Evolutionary conservation across 331 rosid genomes (phyloP), one percentile per base, ranked within the genome.

Genomic region (Quercus phellos): DNA sequence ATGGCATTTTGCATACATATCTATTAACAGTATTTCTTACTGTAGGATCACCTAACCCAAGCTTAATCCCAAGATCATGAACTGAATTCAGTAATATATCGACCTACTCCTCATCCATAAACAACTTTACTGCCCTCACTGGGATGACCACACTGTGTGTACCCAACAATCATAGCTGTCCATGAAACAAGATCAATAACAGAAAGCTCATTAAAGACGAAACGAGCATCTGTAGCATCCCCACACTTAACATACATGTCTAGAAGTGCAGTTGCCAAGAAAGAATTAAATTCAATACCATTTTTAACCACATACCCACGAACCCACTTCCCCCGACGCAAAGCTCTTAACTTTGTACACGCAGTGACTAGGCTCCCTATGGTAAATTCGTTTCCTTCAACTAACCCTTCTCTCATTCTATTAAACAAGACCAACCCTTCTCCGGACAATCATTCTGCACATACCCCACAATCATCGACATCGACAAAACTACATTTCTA

Each of bases 151-250:
- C 81, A 68, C 70, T 90, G 94, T 55, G 89, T 75, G 88, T 87
- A 91, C 72, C 98, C 97, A 10, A 86, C 97, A 66, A 91, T 90
- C 98, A 93, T 91, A 2, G 95, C 97, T 3, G 98, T 91, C 93
- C 95, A 90, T 0, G 88, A 91, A 79, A 93, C 92, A 77, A 87
- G 77, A 69, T 84, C 89, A 60, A 27, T 26, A 6, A 53, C 18
- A 1, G 80, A 78, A 42, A 83, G 84, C 73, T 74, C 78, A 58
- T 51, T 30, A 46, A 94, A 94, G 68, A 92, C 93, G 27, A 34
- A 83, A 59, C 56, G 66, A 4, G 97, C 97, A 68, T 84, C 88
- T 32, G 59, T 70, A 89, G 88, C 84, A 79, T 80, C 87, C 71
- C 91, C 91, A 84, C 97, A 90, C 83, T 90, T 92, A 59, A 90